A percentile compares a stretch with the other conserved stretches of the same genome.
Evolutionary conservation across 2,329 filamentous ascomycete species (phyloP).

Genomic region (Colletotrichum liriopes): DNA sequence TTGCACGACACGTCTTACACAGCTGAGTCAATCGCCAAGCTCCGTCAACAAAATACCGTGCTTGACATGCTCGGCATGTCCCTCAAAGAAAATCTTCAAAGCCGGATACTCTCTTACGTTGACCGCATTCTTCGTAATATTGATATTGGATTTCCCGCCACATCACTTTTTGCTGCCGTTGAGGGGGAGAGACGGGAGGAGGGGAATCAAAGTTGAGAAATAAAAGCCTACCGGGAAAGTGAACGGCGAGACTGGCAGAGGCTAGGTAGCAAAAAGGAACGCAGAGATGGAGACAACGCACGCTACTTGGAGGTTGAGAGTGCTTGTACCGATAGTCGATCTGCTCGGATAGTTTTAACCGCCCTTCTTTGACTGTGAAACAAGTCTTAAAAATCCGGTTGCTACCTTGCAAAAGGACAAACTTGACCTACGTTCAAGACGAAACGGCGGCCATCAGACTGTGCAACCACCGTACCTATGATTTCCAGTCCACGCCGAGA

Average conservation of each 20-base stretch:
- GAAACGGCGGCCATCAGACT: background rate
- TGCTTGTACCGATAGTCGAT: no score
- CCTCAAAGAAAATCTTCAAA: background rate
- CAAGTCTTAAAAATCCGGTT: background rate
- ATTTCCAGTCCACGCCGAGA: slow-evolving; percentile 5
- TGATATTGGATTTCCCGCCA: background rate
- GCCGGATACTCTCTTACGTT: background rate
- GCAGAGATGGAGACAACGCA: background rate
- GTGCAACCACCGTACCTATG: background rate
- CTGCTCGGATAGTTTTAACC: background rate
- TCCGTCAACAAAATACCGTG: background rate
- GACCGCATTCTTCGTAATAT: no score
- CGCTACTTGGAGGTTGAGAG: background rate
- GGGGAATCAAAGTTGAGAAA: background rate
- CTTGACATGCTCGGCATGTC: no score
- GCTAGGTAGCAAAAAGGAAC: background rate
- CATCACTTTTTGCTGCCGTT: background rate
- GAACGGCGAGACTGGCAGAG: background rate
- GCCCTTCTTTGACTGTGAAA: background rate
- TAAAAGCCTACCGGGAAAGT: background rate
- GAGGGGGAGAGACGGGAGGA: background rate
- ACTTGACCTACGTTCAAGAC: background rate
- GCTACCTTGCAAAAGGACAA: background rate
- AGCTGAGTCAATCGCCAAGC: background rate
- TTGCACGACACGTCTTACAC: background rate